These are phyloP conservation scores for Globisporangium camurandrum DNA, from an alignment of 352 stramenopile species.

Conservation along the genomic window DNA sequence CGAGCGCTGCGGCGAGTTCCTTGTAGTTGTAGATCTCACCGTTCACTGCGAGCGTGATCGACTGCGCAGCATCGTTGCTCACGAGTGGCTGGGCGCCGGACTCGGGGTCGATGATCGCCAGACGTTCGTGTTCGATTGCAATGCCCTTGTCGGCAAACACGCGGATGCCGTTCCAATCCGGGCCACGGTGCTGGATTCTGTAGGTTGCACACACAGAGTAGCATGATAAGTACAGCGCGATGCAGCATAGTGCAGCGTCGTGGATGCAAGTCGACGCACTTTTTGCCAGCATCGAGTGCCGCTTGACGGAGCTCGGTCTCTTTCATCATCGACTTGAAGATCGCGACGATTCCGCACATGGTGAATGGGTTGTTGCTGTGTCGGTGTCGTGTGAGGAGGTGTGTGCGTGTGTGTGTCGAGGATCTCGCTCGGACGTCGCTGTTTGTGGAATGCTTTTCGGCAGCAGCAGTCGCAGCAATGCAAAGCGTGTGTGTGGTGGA, in stretches of 20 bases:
- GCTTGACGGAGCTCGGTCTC: conserved; percentile 90
- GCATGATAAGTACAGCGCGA: too few relatives aligned
- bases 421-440: conserved; percentile 1
- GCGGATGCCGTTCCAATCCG: conserved; percentile 93
- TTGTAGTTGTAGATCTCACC: conserved; percentile 99
- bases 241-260: conserved; percentile 1
- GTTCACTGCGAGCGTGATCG: conserved; percentile 95
- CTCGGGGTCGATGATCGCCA: conserved; percentile 99
- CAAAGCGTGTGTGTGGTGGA: too few relatives aligned
- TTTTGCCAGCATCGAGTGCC: conserved; percentile 92
- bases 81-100: conserved; percentile 89
- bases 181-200: conserved; percentile 93
- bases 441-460: conserved; percentile 8
- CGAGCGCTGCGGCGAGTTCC: conserved; percentile 86
- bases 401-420: too few relatives aligned
- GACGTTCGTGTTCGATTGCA: conserved; percentile 94
- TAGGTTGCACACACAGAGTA: not conserved
- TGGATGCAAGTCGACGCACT: conserved; percentile 22
- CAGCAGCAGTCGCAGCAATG: too few relatives aligned
- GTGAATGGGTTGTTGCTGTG: conserved; percentile 2
- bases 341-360: conserved; percentile 99
- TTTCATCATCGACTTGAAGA: conserved; percentile 93
- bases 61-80: conserved; percentile 70
- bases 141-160: conserved; percentile 71
- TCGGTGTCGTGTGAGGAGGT: not conserved